phyloP scores from a whole-genome alignment of 139 green algal genomes.

The Spirogloea muscicola region DNA sequence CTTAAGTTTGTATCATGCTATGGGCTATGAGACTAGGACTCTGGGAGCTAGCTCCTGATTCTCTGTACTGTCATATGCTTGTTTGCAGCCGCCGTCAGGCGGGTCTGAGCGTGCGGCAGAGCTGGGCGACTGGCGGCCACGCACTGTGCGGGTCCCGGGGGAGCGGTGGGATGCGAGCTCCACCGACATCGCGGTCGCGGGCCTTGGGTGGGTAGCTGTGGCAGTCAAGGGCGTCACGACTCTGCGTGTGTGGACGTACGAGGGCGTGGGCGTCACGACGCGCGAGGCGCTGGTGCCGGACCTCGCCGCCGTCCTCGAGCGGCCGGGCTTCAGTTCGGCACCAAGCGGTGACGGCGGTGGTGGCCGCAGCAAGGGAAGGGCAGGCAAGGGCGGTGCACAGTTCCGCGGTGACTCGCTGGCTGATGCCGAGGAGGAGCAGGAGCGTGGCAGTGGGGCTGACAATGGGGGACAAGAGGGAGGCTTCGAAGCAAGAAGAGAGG shows the following conservation, averaged over 20 bases:
- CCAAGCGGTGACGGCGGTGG: not conserved
- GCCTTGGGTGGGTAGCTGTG: slow-evolving; percentile 87
- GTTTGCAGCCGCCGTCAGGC: slow-evolving; percentile 7
- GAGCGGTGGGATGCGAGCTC: slow-evolving; percentile 42
- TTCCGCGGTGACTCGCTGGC: no score
- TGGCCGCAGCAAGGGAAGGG: not conserved
- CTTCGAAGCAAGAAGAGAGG: no score
- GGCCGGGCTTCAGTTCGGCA: slow-evolving; percentile 67
- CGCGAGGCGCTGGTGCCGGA: slow-evolving; percentile 81
- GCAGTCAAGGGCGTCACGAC: slow-evolving; percentile 65
- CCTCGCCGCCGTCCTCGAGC: slow-evolving; percentile 67
- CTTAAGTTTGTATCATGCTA: no score
- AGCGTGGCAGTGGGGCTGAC: not conserved
- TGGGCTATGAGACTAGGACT: no score
- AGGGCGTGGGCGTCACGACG: slow-evolving; percentile 74
- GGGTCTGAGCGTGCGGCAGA: slow-evolving; percentile 32
- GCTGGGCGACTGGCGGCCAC: slow-evolving; percentile 50
- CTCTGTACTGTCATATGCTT: no score
- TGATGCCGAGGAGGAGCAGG: not conserved
- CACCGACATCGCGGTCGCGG: slow-evolving; percentile 52
- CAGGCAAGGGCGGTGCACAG: no score
- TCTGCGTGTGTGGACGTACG: slow-evolving; percentile 75
- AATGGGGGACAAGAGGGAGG: not conserved
- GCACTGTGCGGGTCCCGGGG: slow-evolving; percentile 57
- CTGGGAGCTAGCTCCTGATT: no score